Evolutionary conservation across 176 grass and related monocot species (phyloP).

Genomic region (barley (Hordeum vulgare)): DNA sequence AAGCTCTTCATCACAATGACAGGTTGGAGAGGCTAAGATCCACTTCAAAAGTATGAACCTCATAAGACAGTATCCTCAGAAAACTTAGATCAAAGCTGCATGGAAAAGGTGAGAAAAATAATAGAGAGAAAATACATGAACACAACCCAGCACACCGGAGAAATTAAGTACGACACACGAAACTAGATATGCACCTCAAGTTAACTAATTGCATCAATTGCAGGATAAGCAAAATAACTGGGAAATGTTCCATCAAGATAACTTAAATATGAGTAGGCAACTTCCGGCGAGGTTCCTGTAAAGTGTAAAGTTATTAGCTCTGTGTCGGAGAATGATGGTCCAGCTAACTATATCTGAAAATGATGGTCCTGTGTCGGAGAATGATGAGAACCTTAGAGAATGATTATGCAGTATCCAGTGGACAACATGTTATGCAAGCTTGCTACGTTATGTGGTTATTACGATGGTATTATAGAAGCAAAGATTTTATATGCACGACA

Average conservation of each 20-base stretch:
- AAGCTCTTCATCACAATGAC: background rate
- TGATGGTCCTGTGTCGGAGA: no score
- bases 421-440: conserved; percentile 9
- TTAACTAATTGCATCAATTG: conserved; percentile 3
- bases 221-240: background rate
- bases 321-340: no score
- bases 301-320: no score
- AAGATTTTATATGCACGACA: background rate
- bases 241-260: background rate
- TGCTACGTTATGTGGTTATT: background rate
- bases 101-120: background rate
- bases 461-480: background rate
- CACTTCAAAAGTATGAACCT: background rate
- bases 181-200: background rate
- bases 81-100: background rate
- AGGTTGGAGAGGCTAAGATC: background rate
- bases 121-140: conserved; percentile 3
- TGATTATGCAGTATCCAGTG: no score
- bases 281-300: background rate
- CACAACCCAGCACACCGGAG: background rate
- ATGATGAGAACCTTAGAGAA: no score
- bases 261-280: background rate
- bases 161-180: no score
- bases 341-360: no score
- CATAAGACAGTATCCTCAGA: background rate